These are phyloP conservation scores for Aspergillus leporis DNA, from an alignment of 495 filamentous ascomycete genomes.

Conservation along the genomic window DNA sequence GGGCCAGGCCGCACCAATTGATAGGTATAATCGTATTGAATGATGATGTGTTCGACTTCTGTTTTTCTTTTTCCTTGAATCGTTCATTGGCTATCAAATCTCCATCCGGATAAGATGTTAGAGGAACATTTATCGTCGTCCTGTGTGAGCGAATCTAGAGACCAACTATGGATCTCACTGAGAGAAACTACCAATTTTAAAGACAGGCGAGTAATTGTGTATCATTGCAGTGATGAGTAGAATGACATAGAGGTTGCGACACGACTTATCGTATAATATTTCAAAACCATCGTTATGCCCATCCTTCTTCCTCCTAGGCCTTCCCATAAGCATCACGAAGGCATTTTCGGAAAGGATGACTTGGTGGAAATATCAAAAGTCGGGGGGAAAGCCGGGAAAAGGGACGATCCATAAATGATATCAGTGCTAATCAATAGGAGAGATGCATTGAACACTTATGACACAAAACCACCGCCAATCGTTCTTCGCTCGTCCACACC, in stretches of 20 bases:
- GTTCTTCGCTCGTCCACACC: slow-evolving; percentile 31
- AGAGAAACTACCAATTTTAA: not conserved
- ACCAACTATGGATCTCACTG: not conserved
- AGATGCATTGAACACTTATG: not conserved
- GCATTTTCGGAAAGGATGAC: not conserved
- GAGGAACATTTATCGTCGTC: not conserved
- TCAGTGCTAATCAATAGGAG: not conserved
- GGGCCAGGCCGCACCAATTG: slow-evolving; percentile 56
- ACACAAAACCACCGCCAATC: slow-evolving; percentile 20
- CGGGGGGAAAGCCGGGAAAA: not conserved
- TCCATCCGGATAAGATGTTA: not conserved
- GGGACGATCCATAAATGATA: not conserved
- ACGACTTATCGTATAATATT: not conserved
- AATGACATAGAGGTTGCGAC: not conserved
- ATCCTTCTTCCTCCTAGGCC: not conserved
- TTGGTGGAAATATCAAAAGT: not conserved
- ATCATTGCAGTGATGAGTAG: not conserved
- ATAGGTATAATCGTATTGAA: slow-evolving; percentile 32
- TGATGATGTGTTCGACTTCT: slow-evolving; percentile 29
- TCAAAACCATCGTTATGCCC: not conserved
- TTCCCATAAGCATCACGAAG: not conserved
- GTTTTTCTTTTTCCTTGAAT: not conserved
- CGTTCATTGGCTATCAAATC: not conserved
- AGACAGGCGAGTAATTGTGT: not conserved
- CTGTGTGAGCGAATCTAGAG: not conserved